phyloP scores from a whole-genome alignment of 1,139 yeast genomes.

The Hemisphaericaspora lyxosophila region DNA sequence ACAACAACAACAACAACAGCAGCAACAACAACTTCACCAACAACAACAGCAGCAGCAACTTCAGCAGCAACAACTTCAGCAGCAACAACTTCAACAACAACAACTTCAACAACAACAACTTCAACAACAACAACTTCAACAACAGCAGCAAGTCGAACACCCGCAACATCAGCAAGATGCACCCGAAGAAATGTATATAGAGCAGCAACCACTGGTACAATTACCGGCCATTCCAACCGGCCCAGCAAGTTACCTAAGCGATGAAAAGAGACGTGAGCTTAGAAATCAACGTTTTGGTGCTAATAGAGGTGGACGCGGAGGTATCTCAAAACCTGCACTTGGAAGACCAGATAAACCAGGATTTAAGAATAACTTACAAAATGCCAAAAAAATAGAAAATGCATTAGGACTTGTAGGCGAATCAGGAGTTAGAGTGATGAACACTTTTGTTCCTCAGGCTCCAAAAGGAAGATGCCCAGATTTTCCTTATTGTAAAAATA shows the following conservation, averaged over 20 bases:
- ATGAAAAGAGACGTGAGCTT: conserved; percentile 13
- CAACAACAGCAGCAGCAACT: conserved; percentile 1
- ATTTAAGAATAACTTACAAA: conserved; percentile 21
- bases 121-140: conserved; percentile 5
- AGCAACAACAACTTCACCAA: neutral
- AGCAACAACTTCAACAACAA: conserved; percentile 7
- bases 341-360: conserved; percentile 25
- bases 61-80: conserved; percentile 5
- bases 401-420: conserved; percentile 27
- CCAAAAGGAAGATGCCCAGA: conserved; percentile 69
- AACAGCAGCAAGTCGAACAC: conserved; percentile 6
- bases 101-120: conserved; percentile 4
- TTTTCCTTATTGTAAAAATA: conserved; percentile 74
- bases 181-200: conserved; percentile 10
- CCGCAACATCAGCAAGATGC: too few species aligned
- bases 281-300: conserved; percentile 16
- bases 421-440: conserved; percentile 6
- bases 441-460: conserved; percentile 36
- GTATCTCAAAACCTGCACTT: conserved; percentile 6
- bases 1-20: conserved; percentile 7
- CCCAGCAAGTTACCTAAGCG: conserved; percentile 16
- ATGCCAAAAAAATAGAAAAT: conserved; percentile 40
- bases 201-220: conserved; percentile 4
- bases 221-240: conserved; percentile 9
- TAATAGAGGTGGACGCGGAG: conserved; percentile 9